Evolutionary conservation across 805 yeast species (phyloP), one percentile per base, ranked within the genome.

Genomic region (Spathaspora girioi): DNA sequence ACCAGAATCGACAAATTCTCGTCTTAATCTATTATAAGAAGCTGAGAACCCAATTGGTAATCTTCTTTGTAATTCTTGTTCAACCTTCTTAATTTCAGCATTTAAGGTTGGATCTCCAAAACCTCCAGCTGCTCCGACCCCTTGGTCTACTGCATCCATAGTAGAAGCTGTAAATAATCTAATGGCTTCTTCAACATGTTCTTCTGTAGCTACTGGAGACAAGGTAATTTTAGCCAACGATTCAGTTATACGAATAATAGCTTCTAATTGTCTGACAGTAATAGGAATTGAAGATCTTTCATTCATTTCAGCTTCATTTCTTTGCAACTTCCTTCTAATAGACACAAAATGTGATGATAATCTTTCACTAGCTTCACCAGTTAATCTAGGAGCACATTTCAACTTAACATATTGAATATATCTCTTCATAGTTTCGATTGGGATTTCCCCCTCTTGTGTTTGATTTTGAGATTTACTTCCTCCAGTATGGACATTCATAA

Each of bases 31-130:
- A 57, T 81, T 82, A 66, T 89, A 89, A 15, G 93, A 84, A 0
- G 98, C 91, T 38, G 96, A 87, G 92, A 97, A 94, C 18, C 99
- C 99, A 56, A 94, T 86, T 14, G 98, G 97, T 57, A 94, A 77
- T 67, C 98, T 83, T 69, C 94, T 84, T 67, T 90, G 84, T 59
- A 94, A 78, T 66, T 90, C 96, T 46, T 80, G 83, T 64, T 92
- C 97, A 50, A 94, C 89, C 60, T 77, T 79, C 56, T 82, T 79
- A 45, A 93, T 90, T 62, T 92, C 94, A 38, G 80, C 79, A 45
- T 83, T 79, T 52, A 85, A 72, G 52, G 84, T 84, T 35, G 83
- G 81, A 54, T 82, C 81, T 5, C 80, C 73, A 42, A 78, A 59
- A 6, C 43, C 42, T 5, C 71, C 73, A 23, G 26, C 26, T 31